These are phyloP conservation scores for Penicillium psychrosexuale DNA, from an alignment of 2,329 filamentous ascomycete genomes.

Conservation along the genomic window DNA sequence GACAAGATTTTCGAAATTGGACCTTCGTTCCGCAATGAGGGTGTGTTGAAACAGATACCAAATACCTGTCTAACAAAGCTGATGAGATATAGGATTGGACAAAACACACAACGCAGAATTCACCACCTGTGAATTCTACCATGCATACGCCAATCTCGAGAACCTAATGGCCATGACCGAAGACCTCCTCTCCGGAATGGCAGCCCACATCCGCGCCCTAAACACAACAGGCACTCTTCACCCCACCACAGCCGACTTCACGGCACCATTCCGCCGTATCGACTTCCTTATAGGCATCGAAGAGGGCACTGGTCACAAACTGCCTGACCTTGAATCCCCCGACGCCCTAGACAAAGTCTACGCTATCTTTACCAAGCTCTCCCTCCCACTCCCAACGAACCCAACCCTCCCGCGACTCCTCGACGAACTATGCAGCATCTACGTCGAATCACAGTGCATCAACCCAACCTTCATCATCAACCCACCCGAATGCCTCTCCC, in stretches of 20 bases:
- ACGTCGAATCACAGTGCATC: constrained; percentile 73
- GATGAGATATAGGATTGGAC: constrained; percentile 57
- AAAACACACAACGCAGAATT: constrained; percentile 95
- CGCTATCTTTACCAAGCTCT: constrained; percentile 51
- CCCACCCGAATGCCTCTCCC: constrained; percentile 87
- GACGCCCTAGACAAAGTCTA: constrained; percentile 60
- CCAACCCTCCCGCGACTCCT: constrained; percentile 68
- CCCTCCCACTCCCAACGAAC: constrained; percentile 50
- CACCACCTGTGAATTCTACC: constrained; percentile 96
- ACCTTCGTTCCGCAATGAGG: constrained; percentile 88
- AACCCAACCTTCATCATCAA: constrained; percentile 81
- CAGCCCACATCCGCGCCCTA: constrained; percentile 49
- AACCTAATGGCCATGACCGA: constrained; percentile 76
- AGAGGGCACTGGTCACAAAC: constrained; percentile 57
- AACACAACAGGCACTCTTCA: constrained; percentile 45
- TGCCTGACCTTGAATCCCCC: constrained; percentile 60
- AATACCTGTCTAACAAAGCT: not conserved
- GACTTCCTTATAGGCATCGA: constrained; percentile 83
- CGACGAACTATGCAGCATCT: constrained; percentile 71
- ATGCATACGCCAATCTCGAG: constrained; percentile 73
- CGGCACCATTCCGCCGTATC: constrained; percentile 58
- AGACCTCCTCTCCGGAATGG: constrained; percentile 61
- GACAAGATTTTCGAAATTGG: constrained; percentile 92
- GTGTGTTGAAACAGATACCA: constrained; percentile 36
- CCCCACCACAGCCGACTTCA: constrained; percentile 57